These are phyloP conservation scores for Diaporthe velutina DNA, from an alignment of 2,329 filamentous ascomycete species.

Conservation along the genomic window DNA sequence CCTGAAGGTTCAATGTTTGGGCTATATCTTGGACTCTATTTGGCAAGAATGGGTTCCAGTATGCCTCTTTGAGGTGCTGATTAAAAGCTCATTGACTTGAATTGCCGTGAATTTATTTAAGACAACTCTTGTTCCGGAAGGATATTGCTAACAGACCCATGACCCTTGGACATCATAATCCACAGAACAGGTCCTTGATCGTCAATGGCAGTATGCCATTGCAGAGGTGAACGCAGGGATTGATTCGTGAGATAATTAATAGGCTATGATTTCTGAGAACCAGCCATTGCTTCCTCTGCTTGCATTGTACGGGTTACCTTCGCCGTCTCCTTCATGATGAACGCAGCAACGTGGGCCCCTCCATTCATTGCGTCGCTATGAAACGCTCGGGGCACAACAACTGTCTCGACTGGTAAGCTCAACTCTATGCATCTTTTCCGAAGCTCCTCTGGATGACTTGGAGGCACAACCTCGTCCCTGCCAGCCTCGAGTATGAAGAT, in stretches of 20 bases:
- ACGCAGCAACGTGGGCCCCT: constrained; percentile 60
- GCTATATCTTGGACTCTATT: neutral
- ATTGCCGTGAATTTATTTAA: neutral
- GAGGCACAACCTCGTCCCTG: constrained; percentile 70
- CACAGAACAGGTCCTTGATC: neutral
- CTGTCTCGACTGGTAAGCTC: constrained; percentile 59
- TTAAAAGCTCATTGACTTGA: neutral
- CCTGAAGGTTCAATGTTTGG: neutral
- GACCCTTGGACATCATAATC: too few species aligned
- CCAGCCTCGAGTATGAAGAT: constrained; percentile 68
- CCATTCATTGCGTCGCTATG: constrained; percentile 69
- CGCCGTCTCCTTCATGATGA: constrained; percentile 50
- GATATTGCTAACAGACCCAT: neutral
- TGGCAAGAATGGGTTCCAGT: too few species aligned
- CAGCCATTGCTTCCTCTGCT: neutral
- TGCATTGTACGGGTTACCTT: neutral
- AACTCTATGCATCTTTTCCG: constrained; percentile 62
- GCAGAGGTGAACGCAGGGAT: neutral
- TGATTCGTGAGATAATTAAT: neutral
- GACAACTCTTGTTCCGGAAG: neutral
- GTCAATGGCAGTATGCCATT: neutral
- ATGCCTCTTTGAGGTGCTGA: neutral
- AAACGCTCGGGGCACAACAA: constrained; percentile 61
- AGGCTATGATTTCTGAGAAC: neutral
- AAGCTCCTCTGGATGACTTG: constrained; percentile 61